Evolutionary conservation across 306 rosid species (phyloP).

Genomic region (Gastrolobium bilobum): DNA sequence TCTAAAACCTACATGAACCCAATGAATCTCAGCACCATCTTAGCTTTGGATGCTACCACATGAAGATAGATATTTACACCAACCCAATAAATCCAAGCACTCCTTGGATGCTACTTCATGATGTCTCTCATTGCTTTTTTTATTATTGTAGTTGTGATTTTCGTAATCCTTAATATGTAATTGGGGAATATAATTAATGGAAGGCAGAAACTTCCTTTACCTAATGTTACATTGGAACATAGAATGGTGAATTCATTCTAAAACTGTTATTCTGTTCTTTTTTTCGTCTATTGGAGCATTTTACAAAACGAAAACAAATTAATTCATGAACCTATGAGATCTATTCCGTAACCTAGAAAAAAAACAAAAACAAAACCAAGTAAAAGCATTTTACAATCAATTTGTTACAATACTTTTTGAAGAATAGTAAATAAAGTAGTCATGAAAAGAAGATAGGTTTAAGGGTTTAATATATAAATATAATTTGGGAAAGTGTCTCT

Average conservation of each 20-base stretch:
- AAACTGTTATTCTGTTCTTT: not conserved
- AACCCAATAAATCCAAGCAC: constrained; percentile 25
- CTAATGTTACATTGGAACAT: not conserved
- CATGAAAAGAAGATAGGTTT: no score
- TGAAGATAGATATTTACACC: not conserved
- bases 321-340: no score
- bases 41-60: constrained; percentile 62
- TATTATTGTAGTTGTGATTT: constrained; percentile 18
- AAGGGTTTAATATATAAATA: no score
- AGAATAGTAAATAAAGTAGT: no score
- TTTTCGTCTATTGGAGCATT: not conserved
- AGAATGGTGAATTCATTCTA: not conserved
- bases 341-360: no score
- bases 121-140: not conserved
- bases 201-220: not conserved
- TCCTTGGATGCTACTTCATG: constrained; percentile 18
- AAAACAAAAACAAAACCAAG: no score
- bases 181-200: constrained; percentile 21
- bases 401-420: no score
- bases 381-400: no score
- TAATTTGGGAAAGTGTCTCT: no score
- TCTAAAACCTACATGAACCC: constrained; percentile 69
- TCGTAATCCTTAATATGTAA: not conserved
- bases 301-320: no score
- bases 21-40: constrained; percentile 84